Percentiles rank a stretch among this genome's conserved stretches.
Conservation (phyloP, 805 yeast species). For the Kodamaea lidongshanica region DNA sequence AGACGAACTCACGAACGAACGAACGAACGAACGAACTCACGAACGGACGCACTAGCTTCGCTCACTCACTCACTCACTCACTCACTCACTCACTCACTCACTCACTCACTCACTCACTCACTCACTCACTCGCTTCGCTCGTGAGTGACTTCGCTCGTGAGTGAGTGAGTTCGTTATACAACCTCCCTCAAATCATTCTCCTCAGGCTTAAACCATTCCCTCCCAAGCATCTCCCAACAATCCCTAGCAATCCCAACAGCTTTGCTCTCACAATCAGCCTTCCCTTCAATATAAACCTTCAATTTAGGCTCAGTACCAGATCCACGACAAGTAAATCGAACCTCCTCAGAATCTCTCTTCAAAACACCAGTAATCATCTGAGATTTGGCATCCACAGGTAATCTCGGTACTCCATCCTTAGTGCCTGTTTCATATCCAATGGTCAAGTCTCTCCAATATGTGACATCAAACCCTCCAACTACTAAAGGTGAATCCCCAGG, state of each 20-base stretch:
- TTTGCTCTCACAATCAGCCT: constrained; percentile 35
- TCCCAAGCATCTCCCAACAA: constrained; percentile 59
- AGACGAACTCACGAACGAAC: too few species aligned
- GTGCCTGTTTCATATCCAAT: constrained; percentile 73
- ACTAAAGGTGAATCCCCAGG: constrained; percentile 34
- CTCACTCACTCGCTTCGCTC: too few species aligned
- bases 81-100: too few species aligned
- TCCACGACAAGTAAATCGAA: constrained; percentile 82
- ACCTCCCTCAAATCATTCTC: constrained; percentile 31
- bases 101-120: too few species aligned
- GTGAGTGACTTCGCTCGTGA: too few species aligned
- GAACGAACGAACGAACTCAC: too few species aligned
- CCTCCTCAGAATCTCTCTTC: constrained; percentile 23
- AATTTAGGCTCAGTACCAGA: constrained; percentile 96
- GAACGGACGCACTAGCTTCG: too few species aligned
- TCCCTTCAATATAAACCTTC: constrained; percentile 85
- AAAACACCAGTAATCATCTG: constrained; percentile 81
- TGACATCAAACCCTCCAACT: constrained; percentile 55
- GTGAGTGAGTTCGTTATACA: constrained; percentile 16
- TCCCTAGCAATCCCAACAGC: constrained; percentile 50
- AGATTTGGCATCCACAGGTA: constrained; percentile 67
- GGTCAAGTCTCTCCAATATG: constrained; percentile 79
- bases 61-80: too few species aligned
- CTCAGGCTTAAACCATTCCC: constrained; percentile 68
- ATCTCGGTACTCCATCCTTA: constrained; percentile 45